Percentiles rank a stretch among this genome's conserved stretches.
Conservation (phyloP, 768 basidiomycete genomes). For the Lentinula raphanica region DNA sequence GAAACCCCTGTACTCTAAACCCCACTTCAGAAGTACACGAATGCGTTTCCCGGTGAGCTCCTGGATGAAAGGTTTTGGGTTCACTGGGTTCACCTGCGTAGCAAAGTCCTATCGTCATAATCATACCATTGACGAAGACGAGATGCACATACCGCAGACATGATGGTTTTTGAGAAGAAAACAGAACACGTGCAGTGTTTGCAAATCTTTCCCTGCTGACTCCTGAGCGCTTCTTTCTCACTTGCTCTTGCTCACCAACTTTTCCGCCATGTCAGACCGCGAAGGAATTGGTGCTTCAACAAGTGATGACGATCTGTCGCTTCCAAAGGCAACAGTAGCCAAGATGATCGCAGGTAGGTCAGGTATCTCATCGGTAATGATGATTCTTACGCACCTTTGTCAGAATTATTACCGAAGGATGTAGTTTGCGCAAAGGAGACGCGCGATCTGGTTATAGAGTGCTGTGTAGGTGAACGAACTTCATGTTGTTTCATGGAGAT, state of each 20-base stretch:
- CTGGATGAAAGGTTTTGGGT: conserved; percentile 98
- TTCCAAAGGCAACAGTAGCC: conserved; percentile 95
- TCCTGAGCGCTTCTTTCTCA: neutral
- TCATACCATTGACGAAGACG: conserved; percentile 1
- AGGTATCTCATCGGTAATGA: conserved; percentile 5
- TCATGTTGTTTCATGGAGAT: neutral
- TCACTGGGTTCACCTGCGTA: conserved; percentile 79
- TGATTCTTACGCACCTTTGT: conserved; percentile 8
- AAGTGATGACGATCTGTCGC: conserved; percentile 87
- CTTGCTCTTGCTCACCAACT: too few relatives aligned
- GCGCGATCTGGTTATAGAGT: conserved; percentile 94
- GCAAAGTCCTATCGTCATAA: conserved; percentile 9
- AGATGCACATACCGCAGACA: conserved; percentile 54
- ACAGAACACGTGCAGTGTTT: conserved; percentile 35
- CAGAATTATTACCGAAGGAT: conserved; percentile 87
- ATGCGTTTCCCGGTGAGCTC: conserved; percentile 97
- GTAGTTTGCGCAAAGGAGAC: conserved; percentile 92
- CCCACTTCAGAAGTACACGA: conserved; percentile 96
- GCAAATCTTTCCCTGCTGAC: conserved; percentile 7
- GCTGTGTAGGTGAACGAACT: conserved; percentile 90
- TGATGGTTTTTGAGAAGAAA: too few relatives aligned
- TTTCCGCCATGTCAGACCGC: conserved; percentile 75
- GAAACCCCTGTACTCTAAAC: conserved; percentile 98
- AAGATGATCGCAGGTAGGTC: conserved; percentile 88
- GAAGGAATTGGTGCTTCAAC: conserved; percentile 68